These are phyloP conservation scores for Lactarius pseudohatsudake DNA, from an alignment of 768 basidiomycete genomes.

Conservation along the genomic window DNA sequence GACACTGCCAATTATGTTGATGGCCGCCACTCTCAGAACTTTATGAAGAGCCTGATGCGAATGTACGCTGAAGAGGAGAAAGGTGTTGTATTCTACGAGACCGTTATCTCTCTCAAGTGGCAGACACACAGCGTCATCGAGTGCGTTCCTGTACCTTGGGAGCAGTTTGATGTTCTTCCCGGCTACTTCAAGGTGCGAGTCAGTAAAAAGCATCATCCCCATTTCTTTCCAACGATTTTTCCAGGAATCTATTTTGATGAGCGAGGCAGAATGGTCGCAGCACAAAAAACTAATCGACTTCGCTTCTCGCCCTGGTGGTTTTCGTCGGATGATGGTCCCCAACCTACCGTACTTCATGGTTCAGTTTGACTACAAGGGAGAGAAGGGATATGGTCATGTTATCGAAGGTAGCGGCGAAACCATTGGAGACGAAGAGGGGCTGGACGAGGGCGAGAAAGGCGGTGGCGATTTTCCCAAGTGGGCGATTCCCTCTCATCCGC, in stretches of 20 bases:
- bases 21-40: constrained; percentile 47
- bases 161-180: constrained; percentile 80
- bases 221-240: constrained; percentile 5
- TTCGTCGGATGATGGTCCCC: constrained; percentile 92
- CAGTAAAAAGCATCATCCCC: neutral
- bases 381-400: constrained; percentile 97
- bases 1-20: constrained; percentile 5
- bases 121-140: constrained; percentile 95
- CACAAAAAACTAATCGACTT: constrained; percentile 98
- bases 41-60: constrained; percentile 91
- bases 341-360: constrained; percentile 99
- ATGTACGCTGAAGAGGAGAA: constrained; percentile 94
- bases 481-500: constrained; percentile 32
- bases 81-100: constrained; percentile 95
- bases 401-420: constrained; percentile 86
- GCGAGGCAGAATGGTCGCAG: constrained; percentile 97
- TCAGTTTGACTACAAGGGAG: constrained; percentile 96
- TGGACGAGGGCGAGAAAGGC: constrained; percentile 87
- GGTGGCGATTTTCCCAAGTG: constrained; percentile 89
- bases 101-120: constrained; percentile 79
- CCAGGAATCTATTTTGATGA: constrained; percentile 90
- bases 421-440: constrained; percentile 58
- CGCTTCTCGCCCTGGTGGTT: constrained; percentile 84
- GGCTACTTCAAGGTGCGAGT: constrained; percentile 83
- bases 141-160: constrained; percentile 90